Percentiles rank a stretch among this genome's conserved stretches.
These are phyloP conservation scores for Suhomyces bolitotheri DNA, from an alignment of 1,139 yeast species.

Conservation along the genomic window DNA sequence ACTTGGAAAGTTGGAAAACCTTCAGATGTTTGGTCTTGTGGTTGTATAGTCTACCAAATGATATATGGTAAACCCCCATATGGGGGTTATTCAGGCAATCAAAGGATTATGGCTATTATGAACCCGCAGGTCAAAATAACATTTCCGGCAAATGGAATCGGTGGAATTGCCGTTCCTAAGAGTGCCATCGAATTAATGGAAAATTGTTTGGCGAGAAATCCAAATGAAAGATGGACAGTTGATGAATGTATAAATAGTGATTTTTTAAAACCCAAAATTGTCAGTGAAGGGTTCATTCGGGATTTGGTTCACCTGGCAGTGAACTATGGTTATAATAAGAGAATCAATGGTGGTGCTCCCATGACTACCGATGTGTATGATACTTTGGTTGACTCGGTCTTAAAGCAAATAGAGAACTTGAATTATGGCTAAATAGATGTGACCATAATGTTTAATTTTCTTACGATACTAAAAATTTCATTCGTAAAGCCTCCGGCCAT, in stretches of 20 bases:
- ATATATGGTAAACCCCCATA: slow-evolving; percentile 92
- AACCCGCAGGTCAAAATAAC: slow-evolving; percentile 79
- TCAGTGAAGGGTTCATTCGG: slow-evolving; percentile 63
- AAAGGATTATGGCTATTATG: slow-evolving; percentile 80
- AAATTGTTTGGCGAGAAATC: slow-evolving; percentile 73
- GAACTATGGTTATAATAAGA: slow-evolving; percentile 55
- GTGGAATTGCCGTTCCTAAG: slow-evolving; percentile 64
- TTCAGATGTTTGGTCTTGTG: slow-evolving; percentile 97
- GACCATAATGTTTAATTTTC: not conserved
- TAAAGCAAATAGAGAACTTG: slow-evolving; percentile 41
- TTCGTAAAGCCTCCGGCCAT: not conserved
- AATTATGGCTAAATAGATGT: slow-evolving; percentile 30
- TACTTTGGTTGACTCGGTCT: slow-evolving; percentile 41
- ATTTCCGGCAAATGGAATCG: slow-evolving; percentile 64
- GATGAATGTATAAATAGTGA: slow-evolving; percentile 55
- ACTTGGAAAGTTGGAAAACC: slow-evolving; percentile 94
- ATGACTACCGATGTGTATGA: slow-evolving; percentile 45
- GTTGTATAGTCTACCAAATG: slow-evolving; percentile 95
- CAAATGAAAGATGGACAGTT: slow-evolving; percentile 65
- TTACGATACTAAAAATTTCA: not conserved
- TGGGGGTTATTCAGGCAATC: slow-evolving; percentile 76
- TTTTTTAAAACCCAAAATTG: slow-evolving; percentile 74
- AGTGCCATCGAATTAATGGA: slow-evolving; percentile 72
- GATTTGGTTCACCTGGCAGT: slow-evolving; percentile 79
- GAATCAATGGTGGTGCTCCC: slow-evolving; percentile 35